phyloP scores from a whole-genome alignment of 352 stramenopile species.

The Phytophthora ramorum region DNA sequence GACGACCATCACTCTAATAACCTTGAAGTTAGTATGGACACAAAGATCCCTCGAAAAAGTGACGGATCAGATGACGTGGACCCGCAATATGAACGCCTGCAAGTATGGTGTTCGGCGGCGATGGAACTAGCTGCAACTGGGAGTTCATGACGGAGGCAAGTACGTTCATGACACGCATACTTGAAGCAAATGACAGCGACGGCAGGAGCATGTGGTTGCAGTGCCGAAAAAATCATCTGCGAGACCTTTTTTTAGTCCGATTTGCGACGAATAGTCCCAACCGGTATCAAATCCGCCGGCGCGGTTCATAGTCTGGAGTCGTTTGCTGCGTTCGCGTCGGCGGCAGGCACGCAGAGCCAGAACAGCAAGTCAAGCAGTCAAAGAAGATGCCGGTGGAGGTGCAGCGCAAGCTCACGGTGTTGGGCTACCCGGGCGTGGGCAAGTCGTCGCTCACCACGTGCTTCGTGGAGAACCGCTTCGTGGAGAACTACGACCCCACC shows the following conservation, averaged over 20 bases:
- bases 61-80: constrained; percentile 15
- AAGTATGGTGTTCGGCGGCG: background rate
- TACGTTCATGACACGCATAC: background rate
- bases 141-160: background rate
- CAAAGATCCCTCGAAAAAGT: constrained; percentile 15
- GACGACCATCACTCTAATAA: constrained; percentile 25
- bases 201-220: background rate
- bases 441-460: constrained; percentile 96
- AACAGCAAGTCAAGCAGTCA: constrained; percentile 24
- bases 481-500: constrained; percentile 95
- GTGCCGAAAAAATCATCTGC: background rate
- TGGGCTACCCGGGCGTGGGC: constrained; percentile 95
- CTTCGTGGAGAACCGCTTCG: constrained; percentile 94
- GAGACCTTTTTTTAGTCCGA: constrained; percentile 2
- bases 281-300: constrained; percentile 2
- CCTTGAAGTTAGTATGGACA: constrained; percentile 14
- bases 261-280: background rate
- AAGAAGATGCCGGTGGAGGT: constrained; percentile 90
- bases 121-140: background rate
- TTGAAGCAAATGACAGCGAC: background rate
- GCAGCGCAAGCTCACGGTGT: constrained; percentile 95
- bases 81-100: background rate
- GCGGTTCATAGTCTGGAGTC: constrained; percentile 20
- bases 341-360: constrained; percentile 13
- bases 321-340: constrained; percentile 10